Conservation (phyloP, 164 flowering plant species). For the Annona squamosa region DNA sequence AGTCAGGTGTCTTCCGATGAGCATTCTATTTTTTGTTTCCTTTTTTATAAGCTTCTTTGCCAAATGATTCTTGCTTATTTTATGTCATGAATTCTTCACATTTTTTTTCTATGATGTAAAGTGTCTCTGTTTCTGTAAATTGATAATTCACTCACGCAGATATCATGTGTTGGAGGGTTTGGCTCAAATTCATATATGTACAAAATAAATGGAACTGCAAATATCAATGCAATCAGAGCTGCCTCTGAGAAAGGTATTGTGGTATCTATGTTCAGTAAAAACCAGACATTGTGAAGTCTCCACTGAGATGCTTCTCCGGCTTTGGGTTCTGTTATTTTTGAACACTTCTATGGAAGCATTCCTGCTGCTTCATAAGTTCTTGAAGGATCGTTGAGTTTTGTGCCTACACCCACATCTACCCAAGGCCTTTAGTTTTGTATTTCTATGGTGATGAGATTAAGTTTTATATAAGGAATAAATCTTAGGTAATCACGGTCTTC, state of each 20-base stretch:
- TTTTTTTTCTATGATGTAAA: background rate
- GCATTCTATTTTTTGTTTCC: background rate
- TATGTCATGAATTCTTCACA: background rate
- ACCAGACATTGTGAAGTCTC: too few species aligned
- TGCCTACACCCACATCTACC: too few species aligned
- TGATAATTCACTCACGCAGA: conserved; percentile 28
- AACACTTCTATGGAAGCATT: too few species aligned
- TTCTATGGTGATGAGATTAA: too few species aligned
- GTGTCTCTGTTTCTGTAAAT: background rate
- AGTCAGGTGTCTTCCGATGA: background rate
- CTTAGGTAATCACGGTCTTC: background rate
- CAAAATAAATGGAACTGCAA: conserved; percentile 94
- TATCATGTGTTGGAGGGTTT: conserved; percentile 96
- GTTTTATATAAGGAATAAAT: too few species aligned
- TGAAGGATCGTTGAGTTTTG: too few species aligned
- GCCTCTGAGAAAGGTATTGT: conserved; percentile 80
- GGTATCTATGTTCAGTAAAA: too few species aligned
- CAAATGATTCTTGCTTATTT: background rate
- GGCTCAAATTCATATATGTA: conserved; percentile 88
- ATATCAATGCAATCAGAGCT: conserved; percentile 90
- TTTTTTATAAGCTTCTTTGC: background rate
- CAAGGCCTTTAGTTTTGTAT: too few species aligned
- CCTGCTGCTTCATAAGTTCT: too few species aligned
- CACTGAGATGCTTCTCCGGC: too few species aligned
- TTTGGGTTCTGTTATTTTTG: background rate